These are phyloP conservation scores for Arthrobotrys musiformis DNA, from an alignment of 2,329 filamentous ascomycete genomes.

Conservation along the genomic window DNA sequence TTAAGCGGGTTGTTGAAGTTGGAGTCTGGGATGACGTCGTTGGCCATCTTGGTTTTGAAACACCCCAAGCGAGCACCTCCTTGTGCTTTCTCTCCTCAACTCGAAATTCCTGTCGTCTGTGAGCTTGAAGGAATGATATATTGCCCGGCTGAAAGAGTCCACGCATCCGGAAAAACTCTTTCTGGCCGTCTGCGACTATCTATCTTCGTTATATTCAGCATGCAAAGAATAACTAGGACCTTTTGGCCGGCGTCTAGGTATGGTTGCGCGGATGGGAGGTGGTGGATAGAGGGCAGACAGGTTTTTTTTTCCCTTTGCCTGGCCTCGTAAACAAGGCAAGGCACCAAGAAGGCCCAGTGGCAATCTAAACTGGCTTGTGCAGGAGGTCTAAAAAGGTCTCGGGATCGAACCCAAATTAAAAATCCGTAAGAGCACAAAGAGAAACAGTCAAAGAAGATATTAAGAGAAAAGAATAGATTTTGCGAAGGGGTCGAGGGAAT, in stretches of 20 bases:
- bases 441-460: not conserved
- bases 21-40: conserved; percentile 45
- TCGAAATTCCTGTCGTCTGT: conserved; percentile 42
- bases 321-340: conserved; percentile 55
- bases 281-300: conserved; percentile 7
- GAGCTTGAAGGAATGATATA: conserved; percentile 38
- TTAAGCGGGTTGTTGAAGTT: conserved; percentile 32
- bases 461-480: not conserved
- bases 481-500: not conserved
- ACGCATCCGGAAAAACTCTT: conserved; percentile 40
- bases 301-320: conserved; percentile 31
- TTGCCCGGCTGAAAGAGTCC: conserved; percentile 3
- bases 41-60: conserved; percentile 45
- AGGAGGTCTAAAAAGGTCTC: conserved; percentile 3
- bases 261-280: conserved; percentile 10
- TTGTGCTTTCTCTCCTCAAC: conserved; percentile 29
- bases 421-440: not conserved
- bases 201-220: conserved; percentile 21
- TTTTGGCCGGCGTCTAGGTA: not conserved
- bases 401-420: conserved; percentile 9
- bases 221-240: conserved; percentile 22
- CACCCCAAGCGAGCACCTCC: conserved; percentile 42
- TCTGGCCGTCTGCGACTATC: conserved; percentile 28
- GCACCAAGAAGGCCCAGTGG: conserved; percentile 41
- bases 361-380: conserved; percentile 33